Evolutionary conservation across 345 rosid species (phyloP).

Genomic region (Turnera subulata): DNA sequence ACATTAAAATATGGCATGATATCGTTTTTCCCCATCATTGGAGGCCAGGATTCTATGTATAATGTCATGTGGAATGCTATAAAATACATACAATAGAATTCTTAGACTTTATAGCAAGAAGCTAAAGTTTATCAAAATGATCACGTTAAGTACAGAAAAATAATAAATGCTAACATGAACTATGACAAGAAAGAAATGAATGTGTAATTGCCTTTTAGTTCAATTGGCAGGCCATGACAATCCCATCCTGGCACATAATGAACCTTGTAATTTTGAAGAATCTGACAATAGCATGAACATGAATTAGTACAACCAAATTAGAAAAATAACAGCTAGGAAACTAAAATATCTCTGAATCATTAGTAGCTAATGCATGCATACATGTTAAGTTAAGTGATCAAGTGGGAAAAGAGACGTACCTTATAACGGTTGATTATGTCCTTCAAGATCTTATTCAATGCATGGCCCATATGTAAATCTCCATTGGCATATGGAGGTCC

Average conservation of each 20-base stretch:
- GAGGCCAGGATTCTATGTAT: no score
- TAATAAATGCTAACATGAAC: not conserved
- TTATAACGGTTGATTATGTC: conserved; percentile 93
- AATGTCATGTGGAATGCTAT: no score
- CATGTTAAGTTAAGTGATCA: conserved; percentile 9
- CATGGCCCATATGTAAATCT: conserved; percentile 91
- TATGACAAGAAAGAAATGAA: not conserved
- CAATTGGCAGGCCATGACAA: conserved; percentile 98
- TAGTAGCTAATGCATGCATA: no score
- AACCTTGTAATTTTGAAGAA: conserved; percentile 86
- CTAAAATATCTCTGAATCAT: no score
- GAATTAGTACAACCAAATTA: not conserved
- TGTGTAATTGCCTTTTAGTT: conserved; percentile 75
- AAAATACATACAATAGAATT: no score
- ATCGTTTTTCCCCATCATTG: no score
- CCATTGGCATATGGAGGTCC: conserved; percentile 99
- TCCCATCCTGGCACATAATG: conserved; percentile 93
- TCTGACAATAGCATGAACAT: conserved; percentile 39
- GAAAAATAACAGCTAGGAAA: no score
- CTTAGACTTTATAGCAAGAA: no score
- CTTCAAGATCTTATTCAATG: conserved; percentile 90
- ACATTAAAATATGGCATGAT: no score
- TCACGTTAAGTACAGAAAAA: not conserved
- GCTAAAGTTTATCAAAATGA: no score
- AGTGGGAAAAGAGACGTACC: conserved; percentile 35